Percentiles rank a stretch among this genome's conserved stretches.
These are phyloP conservation scores for Dalechampia spathulata DNA, from an alignment of 441 rosid species.

Conservation along the genomic window DNA sequence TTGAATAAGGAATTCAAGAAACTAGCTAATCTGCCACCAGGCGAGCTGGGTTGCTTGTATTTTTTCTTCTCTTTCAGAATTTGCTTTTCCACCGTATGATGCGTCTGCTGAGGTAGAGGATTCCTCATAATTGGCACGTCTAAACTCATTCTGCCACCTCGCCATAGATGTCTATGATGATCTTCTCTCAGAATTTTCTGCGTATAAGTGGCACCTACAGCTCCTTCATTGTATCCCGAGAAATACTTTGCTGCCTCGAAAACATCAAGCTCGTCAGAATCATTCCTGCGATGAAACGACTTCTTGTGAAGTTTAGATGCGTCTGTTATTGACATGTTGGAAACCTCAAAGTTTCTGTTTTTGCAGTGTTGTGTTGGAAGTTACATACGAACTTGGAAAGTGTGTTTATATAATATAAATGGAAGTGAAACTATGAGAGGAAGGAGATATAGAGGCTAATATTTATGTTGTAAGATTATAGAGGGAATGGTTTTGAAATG, in stretches of 20 bases:
- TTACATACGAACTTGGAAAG: too few species aligned
- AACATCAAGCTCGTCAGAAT: slow-evolving; percentile 80
- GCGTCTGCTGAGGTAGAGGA: slow-evolving; percentile 22
- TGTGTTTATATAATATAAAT: too few species aligned
- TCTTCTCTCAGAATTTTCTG: slow-evolving; percentile 43
- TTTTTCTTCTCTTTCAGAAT: slow-evolving; percentile 40
- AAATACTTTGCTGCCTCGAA: slow-evolving; percentile 84
- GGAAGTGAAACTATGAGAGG: slow-evolving; percentile 13
- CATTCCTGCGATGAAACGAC: slow-evolving; percentile 42
- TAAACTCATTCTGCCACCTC: slow-evolving; percentile 63
- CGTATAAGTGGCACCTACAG: slow-evolving; percentile 24
- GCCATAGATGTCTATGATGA: slow-evolving; percentile 28
- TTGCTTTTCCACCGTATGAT: slow-evolving; percentile 31
- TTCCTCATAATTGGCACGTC: slow-evolving; percentile 43
- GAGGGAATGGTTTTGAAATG: slow-evolving; percentile 31
- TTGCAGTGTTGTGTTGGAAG: too few species aligned
- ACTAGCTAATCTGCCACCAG: slow-evolving; percentile 84
- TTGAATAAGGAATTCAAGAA: slow-evolving; percentile 81
- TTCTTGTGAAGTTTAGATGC: slow-evolving; percentile 39
- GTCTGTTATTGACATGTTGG: slow-evolving; percentile 54
- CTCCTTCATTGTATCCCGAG: slow-evolving; percentile 59
- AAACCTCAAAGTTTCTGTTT: slow-evolving; percentile 4
- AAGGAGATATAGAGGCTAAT: not conserved
- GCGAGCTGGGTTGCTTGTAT: slow-evolving; percentile 85
- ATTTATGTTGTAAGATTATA: not conserved